Base-by-base conservation (phyloP, 1,284 basidiomycete genomes). In the Trichosporon sp. region DNA sequence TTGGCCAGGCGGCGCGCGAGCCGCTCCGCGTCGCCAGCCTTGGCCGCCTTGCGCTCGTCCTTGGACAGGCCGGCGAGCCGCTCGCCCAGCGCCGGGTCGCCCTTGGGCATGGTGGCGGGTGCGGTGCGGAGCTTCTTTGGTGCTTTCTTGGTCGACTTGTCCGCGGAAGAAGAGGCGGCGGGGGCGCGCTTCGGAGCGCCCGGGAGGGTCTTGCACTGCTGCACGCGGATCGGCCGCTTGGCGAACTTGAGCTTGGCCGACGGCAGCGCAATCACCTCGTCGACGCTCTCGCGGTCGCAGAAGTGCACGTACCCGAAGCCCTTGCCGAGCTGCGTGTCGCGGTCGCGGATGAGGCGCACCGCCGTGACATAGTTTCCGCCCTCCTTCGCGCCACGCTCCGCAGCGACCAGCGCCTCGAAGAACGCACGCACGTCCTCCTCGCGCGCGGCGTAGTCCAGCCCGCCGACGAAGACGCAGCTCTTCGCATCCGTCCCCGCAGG, bases 221-320 rank as follows among this genome's bases (percentile, higher is more conserved):
- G 91, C 9, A 96, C 88, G 18, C 94, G 90, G 2, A 96, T 86
- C 74, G 90, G 92, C 69, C 92, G 91, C 81, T 95, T 95, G 13
- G 92, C 92, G 76, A 96, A 92, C 80, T 91, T 92, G 79, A 96
- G 88, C 73, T 90, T 91, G 35, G 81, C 83, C 21, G 87, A 85
- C 62, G 92, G 89, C 23, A 96, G 83, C 0, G 91, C 90, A 34
- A 97, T 85, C 44, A 96, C 83, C 83, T 96, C 93, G 79, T 97
- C 95, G 1, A 95, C 92, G 76, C 92, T 93, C 80, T 90, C 89
- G 2, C 89, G 89, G 76, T 95, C 92, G 66, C 85, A 80, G 75
- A 98, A 94, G 75, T 93, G 90, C 9, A 98, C 90, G 80, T 98
- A 98, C 11, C 91, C 95, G 79, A 99, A 96, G 1, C 96, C 96